phyloP scores from a whole-genome alignment of 2,329 filamentous ascomycete species.

The Diaporthe sp. region DNA sequence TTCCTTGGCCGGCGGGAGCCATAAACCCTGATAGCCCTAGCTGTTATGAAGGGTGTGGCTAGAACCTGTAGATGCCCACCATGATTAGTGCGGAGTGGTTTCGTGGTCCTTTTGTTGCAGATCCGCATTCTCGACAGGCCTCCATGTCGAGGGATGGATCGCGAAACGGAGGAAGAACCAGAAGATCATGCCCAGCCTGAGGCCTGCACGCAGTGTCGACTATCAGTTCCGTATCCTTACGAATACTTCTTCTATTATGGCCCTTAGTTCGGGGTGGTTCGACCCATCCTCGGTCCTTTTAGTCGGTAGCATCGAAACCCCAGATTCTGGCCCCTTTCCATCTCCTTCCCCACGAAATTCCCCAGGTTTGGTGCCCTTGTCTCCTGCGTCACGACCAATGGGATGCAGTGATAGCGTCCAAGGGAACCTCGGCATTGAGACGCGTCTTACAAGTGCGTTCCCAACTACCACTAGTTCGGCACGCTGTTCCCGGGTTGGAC shows the following conservation, averaged over 20 bases:
- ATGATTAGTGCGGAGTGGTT: background rate
- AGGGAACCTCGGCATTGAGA: slow-evolving; percentile 27
- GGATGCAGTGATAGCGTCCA: slow-evolving; percentile 1
- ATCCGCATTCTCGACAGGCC: background rate
- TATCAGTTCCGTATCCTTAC: background rate
- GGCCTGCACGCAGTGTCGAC: background rate
- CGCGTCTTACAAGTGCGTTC: slow-evolving; percentile 7
- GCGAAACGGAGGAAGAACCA: background rate
- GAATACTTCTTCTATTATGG: background rate
- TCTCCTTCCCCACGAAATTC: slow-evolving; percentile 27
- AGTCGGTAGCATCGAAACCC: slow-evolving; percentile 1
- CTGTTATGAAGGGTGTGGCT: background rate
- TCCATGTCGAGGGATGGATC: background rate
- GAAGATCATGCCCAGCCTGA: background rate
- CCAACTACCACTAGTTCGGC: slow-evolving; percentile 13
- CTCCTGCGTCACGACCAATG: slow-evolving; percentile 5
- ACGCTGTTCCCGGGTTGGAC: background rate
- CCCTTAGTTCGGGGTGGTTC: background rate
- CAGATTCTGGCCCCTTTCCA: slow-evolving; percentile 25
- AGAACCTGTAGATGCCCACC: background rate
- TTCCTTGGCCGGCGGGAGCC: slow-evolving; percentile 18
- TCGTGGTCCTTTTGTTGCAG: background rate
- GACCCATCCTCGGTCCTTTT: slow-evolving; percentile 5
- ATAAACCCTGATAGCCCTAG: background rate
- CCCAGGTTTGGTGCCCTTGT: background rate